phyloP scores from a whole-genome alignment of 2,329 filamentous ascomycete species.

The Volutella citrinella region DNA sequence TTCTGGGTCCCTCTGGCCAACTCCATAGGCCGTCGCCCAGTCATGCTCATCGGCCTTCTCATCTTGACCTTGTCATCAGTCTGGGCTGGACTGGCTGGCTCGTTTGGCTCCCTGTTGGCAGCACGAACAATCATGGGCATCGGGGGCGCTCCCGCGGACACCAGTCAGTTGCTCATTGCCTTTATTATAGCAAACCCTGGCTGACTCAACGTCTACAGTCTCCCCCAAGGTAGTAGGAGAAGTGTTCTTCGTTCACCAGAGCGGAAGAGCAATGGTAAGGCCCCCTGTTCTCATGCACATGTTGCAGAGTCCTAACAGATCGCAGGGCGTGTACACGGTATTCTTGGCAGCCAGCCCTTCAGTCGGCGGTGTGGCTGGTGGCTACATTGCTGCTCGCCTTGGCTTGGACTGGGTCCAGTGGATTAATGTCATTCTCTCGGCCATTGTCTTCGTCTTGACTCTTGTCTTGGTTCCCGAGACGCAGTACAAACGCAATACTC shows the following conservation, averaged over 20 bases:
- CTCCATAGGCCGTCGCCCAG: slow-evolving; percentile 29
- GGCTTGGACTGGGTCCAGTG: slow-evolving; percentile 34
- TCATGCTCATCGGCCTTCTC: slow-evolving; percentile 28
- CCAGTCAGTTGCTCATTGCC: too few relatives aligned
- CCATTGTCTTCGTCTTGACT: slow-evolving; percentile 17
- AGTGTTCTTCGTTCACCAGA: slow-evolving; percentile 33
- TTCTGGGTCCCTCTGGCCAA: slow-evolving; percentile 37
- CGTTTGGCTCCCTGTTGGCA: slow-evolving; percentile 23
- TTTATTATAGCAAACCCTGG: too few relatives aligned
- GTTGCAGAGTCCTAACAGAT: rapidly evolving
- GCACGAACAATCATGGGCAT: slow-evolving; percentile 32
- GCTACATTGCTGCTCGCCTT: slow-evolving; percentile 30
- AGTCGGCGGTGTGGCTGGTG: slow-evolving; percentile 32
- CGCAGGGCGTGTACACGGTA: slow-evolving; percentile 33
- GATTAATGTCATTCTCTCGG: slow-evolving; percentile 28
- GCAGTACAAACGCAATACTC: slow-evolving; percentile 20
- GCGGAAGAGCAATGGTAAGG: slow-evolving; percentile 30
- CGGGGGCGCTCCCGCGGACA: slow-evolving; percentile 32
- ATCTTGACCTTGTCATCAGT: slow-evolving; percentile 23
- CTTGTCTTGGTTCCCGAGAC: slow-evolving; percentile 35
- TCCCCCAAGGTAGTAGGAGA: slow-evolving; percentile 33
- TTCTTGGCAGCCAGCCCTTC: slow-evolving; percentile 30
- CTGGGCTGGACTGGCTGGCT: slow-evolving; percentile 24
- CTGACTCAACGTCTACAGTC: too few relatives aligned
- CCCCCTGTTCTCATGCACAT: neutral